A percentile compares a stretch with the other conserved stretches of the same genome.
These are phyloP conservation scores for Penicillium ucsense DNA, from an alignment of 495 filamentous ascomycete genomes.

Conservation along the genomic window DNA sequence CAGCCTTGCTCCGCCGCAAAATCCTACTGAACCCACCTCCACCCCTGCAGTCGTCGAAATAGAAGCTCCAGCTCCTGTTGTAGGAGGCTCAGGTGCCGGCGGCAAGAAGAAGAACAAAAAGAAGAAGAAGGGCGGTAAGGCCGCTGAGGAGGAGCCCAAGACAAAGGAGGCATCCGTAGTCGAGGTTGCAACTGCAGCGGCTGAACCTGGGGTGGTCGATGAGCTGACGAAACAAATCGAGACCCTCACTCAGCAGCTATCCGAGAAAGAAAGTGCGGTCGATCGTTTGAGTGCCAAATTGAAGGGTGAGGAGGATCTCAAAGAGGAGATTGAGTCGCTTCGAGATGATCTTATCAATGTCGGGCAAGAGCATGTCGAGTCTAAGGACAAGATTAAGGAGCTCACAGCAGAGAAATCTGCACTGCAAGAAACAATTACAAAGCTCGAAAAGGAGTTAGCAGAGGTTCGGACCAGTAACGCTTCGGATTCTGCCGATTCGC, in stretches of 20 bases:
- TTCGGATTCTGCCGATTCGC: conserved; percentile 37
- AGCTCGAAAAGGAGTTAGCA: conserved; percentile 54
- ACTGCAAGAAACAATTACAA: conserved; percentile 52
- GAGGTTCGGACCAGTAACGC: conserved; percentile 47
- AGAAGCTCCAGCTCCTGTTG: conserved; percentile 12
- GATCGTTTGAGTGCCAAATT: conserved; percentile 53
- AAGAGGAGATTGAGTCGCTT: conserved; percentile 78
- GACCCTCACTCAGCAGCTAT: conserved; percentile 49
- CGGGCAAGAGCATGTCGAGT: conserved; percentile 72
- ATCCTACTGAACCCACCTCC: conserved; percentile 1
- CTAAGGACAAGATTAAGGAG: conserved; percentile 68
- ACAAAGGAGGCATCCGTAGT: conserved; percentile 15
- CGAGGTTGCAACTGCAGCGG: conserved; percentile 12
- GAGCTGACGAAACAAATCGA: conserved; percentile 44
- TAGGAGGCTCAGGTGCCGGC: conserved; percentile 11
- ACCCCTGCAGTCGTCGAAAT: conserved; percentile 9
- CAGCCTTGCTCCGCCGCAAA: conserved; percentile 17
- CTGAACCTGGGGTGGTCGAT: conserved; percentile 16
- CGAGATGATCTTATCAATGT: conserved; percentile 66
- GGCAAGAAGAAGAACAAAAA: conserved; percentile 79
- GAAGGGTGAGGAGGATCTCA: conserved; percentile 67
- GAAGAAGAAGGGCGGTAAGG: conserved; percentile 74
- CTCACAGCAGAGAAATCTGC: conserved; percentile 49
- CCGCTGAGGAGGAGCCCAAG: conserved; percentile 29
- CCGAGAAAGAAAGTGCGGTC: conserved; percentile 63